These are phyloP conservation scores for Bipolaris gigantea DNA, from an alignment of 2,329 filamentous ascomycete genomes.

Conservation along the genomic window DNA sequence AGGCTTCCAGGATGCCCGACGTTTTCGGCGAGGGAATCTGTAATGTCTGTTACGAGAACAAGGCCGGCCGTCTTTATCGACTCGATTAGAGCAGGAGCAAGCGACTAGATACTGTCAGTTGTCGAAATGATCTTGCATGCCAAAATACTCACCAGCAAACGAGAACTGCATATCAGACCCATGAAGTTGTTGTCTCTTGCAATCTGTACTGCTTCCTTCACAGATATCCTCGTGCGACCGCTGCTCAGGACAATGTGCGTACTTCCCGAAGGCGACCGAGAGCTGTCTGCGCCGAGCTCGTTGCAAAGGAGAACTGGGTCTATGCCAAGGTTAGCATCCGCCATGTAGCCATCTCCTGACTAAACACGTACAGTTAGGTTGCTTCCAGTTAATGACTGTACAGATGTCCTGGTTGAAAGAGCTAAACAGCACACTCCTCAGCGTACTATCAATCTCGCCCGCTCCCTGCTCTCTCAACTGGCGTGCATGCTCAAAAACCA, in stretches of 20 bases:
- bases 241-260: conserved; percentile 57
- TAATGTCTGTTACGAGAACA: conserved; percentile 87
- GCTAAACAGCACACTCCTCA: conserved; percentile 89
- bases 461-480: conserved; percentile 61
- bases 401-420: conserved; percentile 90
- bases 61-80: conserved; percentile 93
- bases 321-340: conserved; percentile 34
- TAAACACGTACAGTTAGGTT: conserved; percentile 76
- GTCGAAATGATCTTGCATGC: not conserved
- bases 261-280: conserved; percentile 35
- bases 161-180: conserved; percentile 89
- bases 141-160: conserved; percentile 69
- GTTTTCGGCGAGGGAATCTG: conserved; percentile 54
- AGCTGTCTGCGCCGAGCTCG: conserved; percentile 71
- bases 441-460: conserved; percentile 61
- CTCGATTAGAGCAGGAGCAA: conserved; percentile 88
- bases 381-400: conserved; percentile 97
- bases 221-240: conserved; percentile 75
- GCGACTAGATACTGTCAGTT: conserved; percentile 62
- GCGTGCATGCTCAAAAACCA: conserved; percentile 90
- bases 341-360: not conserved
- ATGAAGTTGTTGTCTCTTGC: conserved; percentile 97
- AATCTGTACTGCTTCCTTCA: conserved; percentile 92
- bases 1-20: conserved; percentile 38
- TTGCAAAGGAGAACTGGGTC: conserved; percentile 94